phyloP scores from a whole-genome alignment of 2,329 filamentous ascomycete species.

The Colletotrichum trifolii region DNA sequence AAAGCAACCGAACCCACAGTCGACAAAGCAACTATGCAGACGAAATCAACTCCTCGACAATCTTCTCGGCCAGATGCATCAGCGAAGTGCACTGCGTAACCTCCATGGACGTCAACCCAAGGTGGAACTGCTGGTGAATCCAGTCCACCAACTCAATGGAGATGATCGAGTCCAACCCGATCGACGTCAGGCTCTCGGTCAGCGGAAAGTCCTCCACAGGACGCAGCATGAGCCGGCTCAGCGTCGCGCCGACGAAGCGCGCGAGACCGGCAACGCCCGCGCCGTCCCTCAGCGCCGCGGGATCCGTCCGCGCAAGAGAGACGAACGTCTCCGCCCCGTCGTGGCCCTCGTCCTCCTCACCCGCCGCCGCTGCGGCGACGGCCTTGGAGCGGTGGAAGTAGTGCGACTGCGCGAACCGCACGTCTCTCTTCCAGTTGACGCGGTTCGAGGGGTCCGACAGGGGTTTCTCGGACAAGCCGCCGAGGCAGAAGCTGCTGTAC shows the following conservation, averaged over 20 bases:
- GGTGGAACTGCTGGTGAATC: slow-evolving; percentile 28
- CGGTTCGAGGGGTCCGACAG: slow-evolving; percentile 22
- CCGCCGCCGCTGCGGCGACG: neutral
- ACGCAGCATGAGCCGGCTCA: slow-evolving; percentile 18
- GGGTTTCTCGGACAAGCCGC: slow-evolving; percentile 19
- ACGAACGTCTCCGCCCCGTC: slow-evolving; percentile 16
- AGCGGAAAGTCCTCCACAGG: slow-evolving; percentile 23
- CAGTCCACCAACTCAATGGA: slow-evolving; percentile 32
- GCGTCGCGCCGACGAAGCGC: slow-evolving; percentile 17
- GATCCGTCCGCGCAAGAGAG: slow-evolving; percentile 14
- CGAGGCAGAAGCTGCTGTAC: slow-evolving; percentile 22
- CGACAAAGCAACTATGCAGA: no score
- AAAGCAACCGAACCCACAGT: no score
- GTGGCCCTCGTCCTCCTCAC: neutral
- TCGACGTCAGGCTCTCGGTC: slow-evolving; percentile 15
- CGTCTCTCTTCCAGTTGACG: slow-evolving; percentile 24
- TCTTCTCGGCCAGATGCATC: slow-evolving; percentile 20
- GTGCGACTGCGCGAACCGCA: slow-evolving; percentile 24
- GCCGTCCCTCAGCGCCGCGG: slow-evolving; percentile 8
- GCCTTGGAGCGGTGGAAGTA: slow-evolving; percentile 17
- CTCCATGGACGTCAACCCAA: slow-evolving; percentile 22
- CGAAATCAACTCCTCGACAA: slow-evolving; percentile 4
- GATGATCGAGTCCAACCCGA: slow-evolving; percentile 24
- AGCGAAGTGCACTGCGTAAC: slow-evolving; percentile 26
- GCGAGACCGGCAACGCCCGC: neutral